Evolutionary conservation across 2,329 filamentous ascomycete genomes (phyloP), one percentile per base, ranked within the genome.

Genomic region (Claviceps sp.): DNA sequence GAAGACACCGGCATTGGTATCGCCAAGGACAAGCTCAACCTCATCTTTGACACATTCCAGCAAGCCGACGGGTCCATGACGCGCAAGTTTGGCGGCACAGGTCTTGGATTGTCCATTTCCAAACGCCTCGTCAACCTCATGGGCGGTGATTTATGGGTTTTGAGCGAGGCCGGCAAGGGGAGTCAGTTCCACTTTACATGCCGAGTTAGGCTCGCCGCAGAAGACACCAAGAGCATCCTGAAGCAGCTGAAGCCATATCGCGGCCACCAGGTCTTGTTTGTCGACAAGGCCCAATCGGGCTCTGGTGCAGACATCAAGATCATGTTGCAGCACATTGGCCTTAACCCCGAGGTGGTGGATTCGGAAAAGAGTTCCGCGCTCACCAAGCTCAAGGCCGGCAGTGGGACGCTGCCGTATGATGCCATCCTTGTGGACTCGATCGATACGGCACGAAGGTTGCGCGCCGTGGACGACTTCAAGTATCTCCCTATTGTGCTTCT

Each of bases 21-120:
- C 61, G 88, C 91, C 61, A 81, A 86, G 57, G 90, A 97, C 70
- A 97, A 97, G 72, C 79, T 97, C 50, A 89, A 95, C 64, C 76
- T 97, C 58, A 97, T 98, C 64, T 97, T 98, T 69, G 93, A 97
- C 70, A 97, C 91, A 0, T 97, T 97, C 81, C 91, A 96, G 68
- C 93, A 97, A 72, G 93, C 93, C 20, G 93, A 97, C 65, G 91
- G 91, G 40, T 96, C 90, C 37, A 97, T 94, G 67, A 97, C 91
- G 1, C 81, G 90, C 60, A 93, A 94, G 65, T 97, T 97, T 66
- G 91, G 91, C 61, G 91, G 91, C 60, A 97, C 93, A 6, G 91
- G 91, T 59, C 79, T 97, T 9, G 91, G 91, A 59, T 72, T 97
- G 26, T 96, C 91, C 16, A 97, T 97, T 63, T 97, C 91, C 30